Percentiles rank a stretch among this genome's conserved stretches.
Evolutionary conservation across 1,284 basidiomycete genomes (phyloP).

Genomic region (Ceratobasidium sp.): DNA sequence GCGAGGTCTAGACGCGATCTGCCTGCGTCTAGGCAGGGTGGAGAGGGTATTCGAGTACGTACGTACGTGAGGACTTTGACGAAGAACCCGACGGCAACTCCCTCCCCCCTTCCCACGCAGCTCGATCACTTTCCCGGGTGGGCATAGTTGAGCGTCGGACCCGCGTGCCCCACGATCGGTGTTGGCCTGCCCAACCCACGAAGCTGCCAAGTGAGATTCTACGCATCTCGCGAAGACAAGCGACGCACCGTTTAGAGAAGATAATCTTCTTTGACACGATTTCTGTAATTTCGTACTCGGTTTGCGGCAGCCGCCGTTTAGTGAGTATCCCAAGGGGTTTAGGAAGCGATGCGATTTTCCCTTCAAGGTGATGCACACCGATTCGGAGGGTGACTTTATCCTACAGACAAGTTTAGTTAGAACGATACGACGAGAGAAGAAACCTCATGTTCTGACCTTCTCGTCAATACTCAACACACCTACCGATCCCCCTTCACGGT

Average conservation of each 20-base stretch:
- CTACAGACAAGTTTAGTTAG: constrained; percentile 58
- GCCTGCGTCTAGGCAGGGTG: not conserved
- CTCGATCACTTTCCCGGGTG: constrained; percentile 16
- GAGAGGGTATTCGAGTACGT: not conserved
- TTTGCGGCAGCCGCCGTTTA: constrained; percentile 49
- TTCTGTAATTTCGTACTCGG: constrained; percentile 55
- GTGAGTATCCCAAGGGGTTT: constrained; percentile 83
- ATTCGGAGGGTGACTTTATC: constrained; percentile 84
- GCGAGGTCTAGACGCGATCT: not conserved
- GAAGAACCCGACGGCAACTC: constrained; percentile 16
- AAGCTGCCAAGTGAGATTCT: constrained; percentile 13
- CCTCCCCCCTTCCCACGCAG: constrained; percentile 28
- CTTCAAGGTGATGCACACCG: constrained; percentile 91
- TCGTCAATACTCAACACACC: constrained; percentile 73
- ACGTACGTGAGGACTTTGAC: not conserved
- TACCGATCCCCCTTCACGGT: constrained; percentile 71
- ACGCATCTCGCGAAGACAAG: not conserved
- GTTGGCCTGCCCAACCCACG: constrained; percentile 28
- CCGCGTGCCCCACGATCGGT: constrained; percentile 42
- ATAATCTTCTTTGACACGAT: constrained; percentile 83
- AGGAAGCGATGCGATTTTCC: constrained; percentile 80
- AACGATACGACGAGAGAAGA: constrained; percentile 46
- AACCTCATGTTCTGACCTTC: constrained; percentile 51
- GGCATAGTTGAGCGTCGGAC: constrained; percentile 7
- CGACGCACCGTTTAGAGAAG: constrained; percentile 79